A percentile compares a stretch with the other conserved stretches of the same genome.
phyloP scores from a whole-genome alignment of 192 early-diverging fungal species.

The Chytriomyces sp. region DNA sequence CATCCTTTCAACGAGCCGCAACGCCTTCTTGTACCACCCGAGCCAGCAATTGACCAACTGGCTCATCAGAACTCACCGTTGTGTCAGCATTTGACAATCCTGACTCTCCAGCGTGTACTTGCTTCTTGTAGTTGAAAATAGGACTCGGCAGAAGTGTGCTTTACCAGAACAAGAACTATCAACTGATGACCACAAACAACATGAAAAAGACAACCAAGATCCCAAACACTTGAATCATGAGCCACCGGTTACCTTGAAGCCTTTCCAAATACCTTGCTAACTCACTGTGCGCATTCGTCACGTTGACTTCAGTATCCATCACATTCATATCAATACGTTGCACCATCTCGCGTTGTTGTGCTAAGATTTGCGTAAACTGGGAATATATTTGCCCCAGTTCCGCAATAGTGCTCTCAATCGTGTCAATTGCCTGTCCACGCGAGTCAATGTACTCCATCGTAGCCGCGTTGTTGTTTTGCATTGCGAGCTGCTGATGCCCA shows the following conservation, averaged over 20 bases:
- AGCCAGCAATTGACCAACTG: no score
- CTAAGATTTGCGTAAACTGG: conserved; percentile 82
- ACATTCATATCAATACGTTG: conserved; percentile 94
- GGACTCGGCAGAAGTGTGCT: no score
- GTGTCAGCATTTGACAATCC: no score
- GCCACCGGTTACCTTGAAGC: conserved; percentile 90
- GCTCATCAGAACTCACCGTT: no score
- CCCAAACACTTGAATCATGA: conserved; percentile 94
- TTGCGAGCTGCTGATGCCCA: conserved; percentile 69
- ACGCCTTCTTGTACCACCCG: no score
- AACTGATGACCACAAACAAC: conserved; percentile 60
- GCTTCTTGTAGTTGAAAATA: no score
- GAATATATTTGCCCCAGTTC: conserved; percentile 91
- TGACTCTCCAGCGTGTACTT: no score
- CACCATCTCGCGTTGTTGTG: conserved; percentile 84
- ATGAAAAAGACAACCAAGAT: conserved; percentile 87
- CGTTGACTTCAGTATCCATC: conserved; percentile 88
- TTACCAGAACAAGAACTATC: background rate
- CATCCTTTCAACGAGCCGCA: no score
- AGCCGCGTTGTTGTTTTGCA: conserved; percentile 43
- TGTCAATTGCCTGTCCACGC: conserved; percentile 87
- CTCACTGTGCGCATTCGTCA: conserved; percentile 85
- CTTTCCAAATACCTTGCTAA: conserved; percentile 89
- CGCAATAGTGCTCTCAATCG: conserved; percentile 95
- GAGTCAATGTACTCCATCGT: conserved; percentile 85